Conservation (phyloP, 257 asterid species). For the Paraleonurus japonicus region DNA sequence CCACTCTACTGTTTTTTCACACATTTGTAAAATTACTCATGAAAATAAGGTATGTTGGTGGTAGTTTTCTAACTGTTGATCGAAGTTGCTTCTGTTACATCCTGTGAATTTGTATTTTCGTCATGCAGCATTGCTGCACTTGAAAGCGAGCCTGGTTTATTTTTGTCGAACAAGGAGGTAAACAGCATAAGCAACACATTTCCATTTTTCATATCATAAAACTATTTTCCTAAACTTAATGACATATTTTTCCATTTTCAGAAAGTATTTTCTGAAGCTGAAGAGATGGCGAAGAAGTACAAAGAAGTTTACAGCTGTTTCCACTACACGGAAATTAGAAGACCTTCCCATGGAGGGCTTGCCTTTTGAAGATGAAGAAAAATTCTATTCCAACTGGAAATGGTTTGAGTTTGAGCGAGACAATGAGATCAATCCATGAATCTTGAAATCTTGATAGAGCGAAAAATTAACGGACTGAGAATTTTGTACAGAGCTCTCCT, state of each 20-base stretch:
- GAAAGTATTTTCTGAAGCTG: conserved; percentile 89
- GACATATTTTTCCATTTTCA: conserved; percentile 25
- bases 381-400: conserved; percentile 72
- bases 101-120: conserved; percentile 21
- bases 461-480: not conserved
- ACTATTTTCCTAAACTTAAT: not conserved
- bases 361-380: conserved; percentile 78
- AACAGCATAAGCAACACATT: not conserved
- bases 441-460: not conserved
- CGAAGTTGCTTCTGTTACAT: conserved; percentile 22
- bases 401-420: conserved; percentile 80
- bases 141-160: conserved; percentile 90
- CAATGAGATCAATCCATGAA: conserved; percentile 27
- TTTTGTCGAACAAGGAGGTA: conserved; percentile 81
- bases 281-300: conserved; percentile 80
- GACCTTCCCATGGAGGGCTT: conserved; percentile 46
- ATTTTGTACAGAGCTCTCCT: not conserved
- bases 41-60: too few relatives aligned
- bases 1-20: not conserved
- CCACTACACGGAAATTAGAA: conserved; percentile 43
- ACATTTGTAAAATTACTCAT: not conserved
- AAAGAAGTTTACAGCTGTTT: conserved; percentile 40
- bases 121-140: conserved; percentile 76
- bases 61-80: too few relatives aligned
- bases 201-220: not conserved